Conservation (phyloP, 768 basidiomycete genomes). For the Gymnopilus junonius region DNA sequence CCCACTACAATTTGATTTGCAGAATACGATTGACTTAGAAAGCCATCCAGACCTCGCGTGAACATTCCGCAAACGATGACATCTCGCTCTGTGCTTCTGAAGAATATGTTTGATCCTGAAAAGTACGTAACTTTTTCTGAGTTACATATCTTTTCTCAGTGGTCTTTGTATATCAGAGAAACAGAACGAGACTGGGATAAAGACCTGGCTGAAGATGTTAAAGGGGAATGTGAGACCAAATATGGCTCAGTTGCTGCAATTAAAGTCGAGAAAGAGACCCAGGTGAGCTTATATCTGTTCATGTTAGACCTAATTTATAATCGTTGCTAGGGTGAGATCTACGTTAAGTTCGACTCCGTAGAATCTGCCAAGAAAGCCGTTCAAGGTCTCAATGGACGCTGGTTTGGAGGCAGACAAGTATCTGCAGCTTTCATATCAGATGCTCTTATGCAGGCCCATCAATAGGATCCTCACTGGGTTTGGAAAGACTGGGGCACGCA, state of each 20-base stretch:
- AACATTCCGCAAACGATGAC: conserved; percentile 86
- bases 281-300: conserved; percentile 52
- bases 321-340: conserved; percentile 85
- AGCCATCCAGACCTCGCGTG: conserved; percentile 65
- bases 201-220: conserved; percentile 96
- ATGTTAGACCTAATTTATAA: conserved; percentile 10
- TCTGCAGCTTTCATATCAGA: conserved; percentile 90
- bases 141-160: background rate
- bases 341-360: conserved; percentile 85
- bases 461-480: conserved; percentile 43
- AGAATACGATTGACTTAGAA: background rate
- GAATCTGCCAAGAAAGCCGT: conserved; percentile 85
- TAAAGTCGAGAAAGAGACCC: conserved; percentile 92
- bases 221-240: conserved; percentile 89
- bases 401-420: conserved; percentile 94
- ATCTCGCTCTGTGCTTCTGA: conserved; percentile 87
- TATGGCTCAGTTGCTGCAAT: conserved; percentile 88
- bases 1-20: background rate
- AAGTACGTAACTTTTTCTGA: conserved; percentile 59
- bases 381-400: conserved; percentile 92
- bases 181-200: conserved; percentile 96
- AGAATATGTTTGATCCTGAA: conserved; percentile 98
- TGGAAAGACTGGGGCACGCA: conserved; percentile 16
- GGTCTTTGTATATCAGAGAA: conserved; percentile 58
- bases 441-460: conserved; percentile 92